A percentile compares a stretch with the other conserved stretches of the same genome.
Evolutionary conservation across 441 rosid genomes (phyloP).

Genomic region (Manihot esculenta): DNA sequence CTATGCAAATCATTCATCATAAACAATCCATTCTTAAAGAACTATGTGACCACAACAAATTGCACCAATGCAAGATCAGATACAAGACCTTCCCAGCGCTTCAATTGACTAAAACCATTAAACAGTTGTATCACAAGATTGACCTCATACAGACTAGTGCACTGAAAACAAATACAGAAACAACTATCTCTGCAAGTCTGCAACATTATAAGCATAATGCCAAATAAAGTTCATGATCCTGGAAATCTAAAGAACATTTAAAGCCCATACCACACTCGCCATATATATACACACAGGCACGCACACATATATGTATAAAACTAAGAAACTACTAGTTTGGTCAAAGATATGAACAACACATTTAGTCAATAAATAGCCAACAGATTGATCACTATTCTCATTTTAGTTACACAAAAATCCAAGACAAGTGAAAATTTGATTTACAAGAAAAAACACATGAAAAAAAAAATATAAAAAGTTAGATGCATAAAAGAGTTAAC

Average conservation of each 20-base stretch:
- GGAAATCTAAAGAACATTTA: background rate
- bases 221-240: background rate
- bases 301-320: no score
- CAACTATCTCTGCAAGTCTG: background rate
- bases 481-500: background rate
- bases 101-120: background rate
- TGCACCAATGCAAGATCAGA: background rate
- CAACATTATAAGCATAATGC: background rate
- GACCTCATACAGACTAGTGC: background rate
- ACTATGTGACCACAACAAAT: background rate
- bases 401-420: background rate
- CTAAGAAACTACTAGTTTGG: background rate
- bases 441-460: background rate
- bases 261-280: no score
- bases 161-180: background rate
- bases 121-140: background rate
- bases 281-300: no score
- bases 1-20: background rate
- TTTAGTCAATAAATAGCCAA: constrained; percentile 2
- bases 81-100: background rate
- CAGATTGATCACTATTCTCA: background rate
- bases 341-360: background rate
- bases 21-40: background rate
- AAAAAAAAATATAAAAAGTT: background rate
- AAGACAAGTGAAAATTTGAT: background rate